Evolutionary conservation across 2,329 filamentous ascomycete genomes (phyloP).

Genomic region (Ophiostoma himal-ulmi): DNA sequence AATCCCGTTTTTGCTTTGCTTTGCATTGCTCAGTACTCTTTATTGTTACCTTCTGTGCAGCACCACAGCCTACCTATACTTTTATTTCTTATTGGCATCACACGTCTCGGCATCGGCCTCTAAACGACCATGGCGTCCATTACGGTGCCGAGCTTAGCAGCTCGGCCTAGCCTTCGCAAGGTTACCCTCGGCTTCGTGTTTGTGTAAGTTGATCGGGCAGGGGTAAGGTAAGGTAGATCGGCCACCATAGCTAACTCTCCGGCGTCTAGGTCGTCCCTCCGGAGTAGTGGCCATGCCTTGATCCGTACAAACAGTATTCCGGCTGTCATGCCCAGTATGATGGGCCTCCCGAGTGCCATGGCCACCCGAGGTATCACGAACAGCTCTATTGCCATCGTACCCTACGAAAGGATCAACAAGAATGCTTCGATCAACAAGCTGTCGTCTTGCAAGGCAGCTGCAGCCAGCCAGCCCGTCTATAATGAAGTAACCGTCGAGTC

Average conservation of each 20-base stretch:
- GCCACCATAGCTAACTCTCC: not conserved
- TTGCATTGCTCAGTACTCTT: not conserved
- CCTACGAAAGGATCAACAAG: not conserved
- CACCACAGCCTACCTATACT: not conserved
- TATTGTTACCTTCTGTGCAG: not conserved
- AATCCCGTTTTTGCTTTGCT: not conserved
- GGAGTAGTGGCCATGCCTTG: not conserved
- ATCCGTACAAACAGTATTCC: not conserved
- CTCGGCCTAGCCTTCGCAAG: not conserved
- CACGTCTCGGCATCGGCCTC: not conserved
- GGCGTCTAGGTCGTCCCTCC: not conserved
- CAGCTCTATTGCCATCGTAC: not conserved
- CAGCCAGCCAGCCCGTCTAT: constrained; percentile 31
- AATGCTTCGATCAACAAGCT: not conserved
- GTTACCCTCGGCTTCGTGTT: not conserved
- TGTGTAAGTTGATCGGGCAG: not conserved
- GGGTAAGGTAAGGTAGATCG: not conserved
- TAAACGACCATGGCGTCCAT: not conserved
- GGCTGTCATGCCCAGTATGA: no score
- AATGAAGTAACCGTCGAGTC: not conserved
- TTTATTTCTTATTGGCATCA: not conserved
- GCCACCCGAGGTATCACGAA: not conserved
- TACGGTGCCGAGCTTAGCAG: not conserved
- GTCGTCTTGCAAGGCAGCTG: constrained; percentile 20
- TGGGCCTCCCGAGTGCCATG: no score